phyloP scores from a whole-genome alignment of 495 filamentous ascomycete species.

The Ramalina intermedia region DNA sequence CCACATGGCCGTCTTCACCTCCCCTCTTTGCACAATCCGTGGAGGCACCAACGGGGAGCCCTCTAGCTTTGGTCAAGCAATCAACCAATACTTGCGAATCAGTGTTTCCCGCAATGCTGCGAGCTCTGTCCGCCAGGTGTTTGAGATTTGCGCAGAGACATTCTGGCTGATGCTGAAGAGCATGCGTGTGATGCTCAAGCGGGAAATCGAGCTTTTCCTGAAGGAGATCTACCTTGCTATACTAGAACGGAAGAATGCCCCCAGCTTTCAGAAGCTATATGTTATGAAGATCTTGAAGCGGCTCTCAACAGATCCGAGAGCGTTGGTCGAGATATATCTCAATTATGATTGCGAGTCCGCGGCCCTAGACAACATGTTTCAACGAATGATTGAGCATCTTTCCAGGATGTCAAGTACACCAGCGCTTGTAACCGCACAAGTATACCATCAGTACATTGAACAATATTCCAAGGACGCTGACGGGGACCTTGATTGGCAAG shows the following conservation, averaged over 20 bases:
- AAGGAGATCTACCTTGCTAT: conserved; percentile 97
- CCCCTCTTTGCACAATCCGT: conserved; percentile 74
- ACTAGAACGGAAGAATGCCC: conserved; percentile 72
- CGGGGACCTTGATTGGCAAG: conserved; percentile 60
- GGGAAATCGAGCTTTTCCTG: conserved; percentile 94
- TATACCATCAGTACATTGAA: conserved; percentile 78
- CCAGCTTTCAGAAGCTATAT: conserved; percentile 79
- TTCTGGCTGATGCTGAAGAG: conserved; percentile 94
- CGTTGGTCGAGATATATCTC: conserved; percentile 88
- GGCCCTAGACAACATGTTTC: conserved; percentile 91
- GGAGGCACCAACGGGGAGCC: conserved; percentile 78
- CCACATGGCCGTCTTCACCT: conserved; percentile 73
- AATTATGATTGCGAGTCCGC: conserved; percentile 97
- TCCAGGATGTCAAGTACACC: conserved; percentile 71
- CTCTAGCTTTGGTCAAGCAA: conserved; percentile 83
- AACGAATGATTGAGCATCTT: conserved; percentile 82
- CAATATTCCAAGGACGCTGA: conserved; percentile 45
- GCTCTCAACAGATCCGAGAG: conserved; percentile 70
- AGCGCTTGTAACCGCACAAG: conserved; percentile 52
- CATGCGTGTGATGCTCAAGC: conserved; percentile 83
- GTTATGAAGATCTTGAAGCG: conserved; percentile 77
- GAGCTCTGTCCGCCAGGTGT: conserved; percentile 78
- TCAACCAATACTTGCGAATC: conserved; percentile 89
- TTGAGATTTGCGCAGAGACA: conserved; percentile 92
- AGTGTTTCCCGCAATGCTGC: conserved; percentile 89